Evolutionary conservation across 805 yeast species (phyloP).

Genomic region (Torulaspora maleeae): DNA sequence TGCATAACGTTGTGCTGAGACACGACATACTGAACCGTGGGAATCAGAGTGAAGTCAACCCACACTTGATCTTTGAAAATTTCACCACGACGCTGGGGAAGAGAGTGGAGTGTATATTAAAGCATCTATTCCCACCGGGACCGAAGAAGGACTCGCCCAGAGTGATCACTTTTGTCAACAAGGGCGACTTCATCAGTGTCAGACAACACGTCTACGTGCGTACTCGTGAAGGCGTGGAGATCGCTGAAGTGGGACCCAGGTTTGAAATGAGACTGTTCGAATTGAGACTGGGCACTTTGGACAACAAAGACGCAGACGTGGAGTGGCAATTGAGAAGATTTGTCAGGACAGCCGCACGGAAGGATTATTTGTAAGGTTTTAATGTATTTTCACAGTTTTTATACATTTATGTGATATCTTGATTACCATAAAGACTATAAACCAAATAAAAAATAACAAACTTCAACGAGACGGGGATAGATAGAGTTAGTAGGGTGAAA

Average conservation of each 20-base stretch:
- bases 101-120: constrained; percentile 72
- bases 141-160: constrained; percentile 83
- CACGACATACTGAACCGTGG: constrained; percentile 88
- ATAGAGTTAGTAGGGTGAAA: neutral
- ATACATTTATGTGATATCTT: constrained; percentile 1
- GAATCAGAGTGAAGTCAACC: constrained; percentile 84
- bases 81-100: constrained; percentile 77
- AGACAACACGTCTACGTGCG: constrained; percentile 92
- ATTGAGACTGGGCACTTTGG: constrained; percentile 81
- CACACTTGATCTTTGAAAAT: constrained; percentile 90
- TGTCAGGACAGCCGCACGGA: constrained; percentile 91
- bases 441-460: neutral
- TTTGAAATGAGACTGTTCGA: constrained; percentile 95
- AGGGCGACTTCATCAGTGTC: constrained; percentile 87
- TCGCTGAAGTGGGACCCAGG: constrained; percentile 97
- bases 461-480: neutral
- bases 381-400: constrained; percentile 3
- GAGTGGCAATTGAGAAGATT: constrained; percentile 95
- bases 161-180: constrained; percentile 87
- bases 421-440: constrained; percentile 1
- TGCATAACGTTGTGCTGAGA: constrained; percentile 90
- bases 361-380: constrained; percentile 59
- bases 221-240: constrained; percentile 82
- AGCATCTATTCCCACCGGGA: constrained; percentile 96
- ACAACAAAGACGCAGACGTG: constrained; percentile 94